Conservation (phyloP, 495 filamentous ascomycete genomes). For the Aeminium ludgeri region DNA sequence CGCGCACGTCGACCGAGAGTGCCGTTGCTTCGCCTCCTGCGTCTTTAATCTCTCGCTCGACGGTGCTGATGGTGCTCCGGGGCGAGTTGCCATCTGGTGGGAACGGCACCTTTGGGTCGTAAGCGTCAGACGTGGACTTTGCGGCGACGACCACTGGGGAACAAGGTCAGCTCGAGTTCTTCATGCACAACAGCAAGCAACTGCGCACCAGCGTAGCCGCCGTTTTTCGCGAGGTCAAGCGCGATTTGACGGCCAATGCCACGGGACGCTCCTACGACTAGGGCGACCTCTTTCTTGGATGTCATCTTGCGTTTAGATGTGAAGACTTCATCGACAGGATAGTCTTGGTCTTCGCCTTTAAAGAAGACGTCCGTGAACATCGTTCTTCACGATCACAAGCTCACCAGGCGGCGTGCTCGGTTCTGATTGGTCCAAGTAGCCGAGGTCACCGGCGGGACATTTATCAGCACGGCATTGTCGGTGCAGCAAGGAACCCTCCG, state of each 20-base stretch:
- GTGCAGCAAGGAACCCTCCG: no score
- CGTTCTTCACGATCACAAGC: no score
- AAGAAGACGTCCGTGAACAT: no score
- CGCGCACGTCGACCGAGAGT: slow-evolving; percentile 53
- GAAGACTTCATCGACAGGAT: no score
- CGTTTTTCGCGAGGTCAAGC: slow-evolving; percentile 52
- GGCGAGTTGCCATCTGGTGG: slow-evolving; percentile 70
- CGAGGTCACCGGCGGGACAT: no score
- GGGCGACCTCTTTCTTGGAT: slow-evolving; percentile 2
- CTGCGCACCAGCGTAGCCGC: slow-evolving; percentile 47
- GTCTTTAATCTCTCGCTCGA: slow-evolving; percentile 56
- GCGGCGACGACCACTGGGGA: slow-evolving; percentile 57
- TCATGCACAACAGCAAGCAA: background rate
- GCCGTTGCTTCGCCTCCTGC: slow-evolving; percentile 47
- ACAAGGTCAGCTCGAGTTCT: background rate
- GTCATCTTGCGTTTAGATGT: no score
- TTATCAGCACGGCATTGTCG: no score
- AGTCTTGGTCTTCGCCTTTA: slow-evolving; percentile 1
- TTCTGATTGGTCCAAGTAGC: no score
- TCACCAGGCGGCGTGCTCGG: no score
- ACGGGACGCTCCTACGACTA: slow-evolving; percentile 11
- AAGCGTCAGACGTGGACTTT: slow-evolving; percentile 56
- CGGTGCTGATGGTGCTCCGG: slow-evolving; percentile 67
- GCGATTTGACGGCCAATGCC: slow-evolving; percentile 70
- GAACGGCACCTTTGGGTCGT: slow-evolving; percentile 36